Evolutionary conservation across 192 early-diverging fungal genomes (phyloP), one percentile per base, ranked within the genome.

Genomic region (Coemansia asiatica): DNA sequence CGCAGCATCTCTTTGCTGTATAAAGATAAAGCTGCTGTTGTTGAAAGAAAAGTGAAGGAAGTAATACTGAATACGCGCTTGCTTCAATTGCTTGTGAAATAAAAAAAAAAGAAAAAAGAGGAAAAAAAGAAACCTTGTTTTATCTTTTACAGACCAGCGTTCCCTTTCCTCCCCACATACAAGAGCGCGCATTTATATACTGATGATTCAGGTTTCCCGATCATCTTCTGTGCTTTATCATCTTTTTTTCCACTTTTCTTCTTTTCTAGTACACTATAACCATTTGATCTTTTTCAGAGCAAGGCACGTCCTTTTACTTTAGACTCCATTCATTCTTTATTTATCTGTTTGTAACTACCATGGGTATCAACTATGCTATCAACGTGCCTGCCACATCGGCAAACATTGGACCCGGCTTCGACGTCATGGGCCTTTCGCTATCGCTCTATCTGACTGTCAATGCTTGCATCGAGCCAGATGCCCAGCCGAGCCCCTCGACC

Each of bases 341-440:
- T 27, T 16, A 1, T 55, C 12, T 13, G 4, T 28, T 28, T 28
- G 27, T 9, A 7, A 16, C 28, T 13, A 18, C 28, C 12, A 73
- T 65, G 58, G 21, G 58, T 23, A 60, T 44, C 33, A 72, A 44
- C 31, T 70, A 69, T 56, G 54, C 40, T 12, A 94, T 99, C 75
- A 82, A 72, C 22, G 93, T 95, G n/a, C 96, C 97, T 7, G 90
- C 90, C 26, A 95, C 96, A 10, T 91, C 97, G n/a, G 90, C 97
- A 59, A 99, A 99, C 77, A 89, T 99, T 53, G 97, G 97, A 16
- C 95, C 96, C 18, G 97, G 97, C 36, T 99, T 95, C 73, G 97
- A 99, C 74, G 90, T 92, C 22, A 86, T 99, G 38, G 97, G 97
- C 23, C 85, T 94, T 4, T 90, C 93, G 27, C 88, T 97, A 19